Evolutionary conservation across 2,329 filamentous ascomycete genomes (phyloP).

Genomic region (Cladosporium sp.): DNA sequence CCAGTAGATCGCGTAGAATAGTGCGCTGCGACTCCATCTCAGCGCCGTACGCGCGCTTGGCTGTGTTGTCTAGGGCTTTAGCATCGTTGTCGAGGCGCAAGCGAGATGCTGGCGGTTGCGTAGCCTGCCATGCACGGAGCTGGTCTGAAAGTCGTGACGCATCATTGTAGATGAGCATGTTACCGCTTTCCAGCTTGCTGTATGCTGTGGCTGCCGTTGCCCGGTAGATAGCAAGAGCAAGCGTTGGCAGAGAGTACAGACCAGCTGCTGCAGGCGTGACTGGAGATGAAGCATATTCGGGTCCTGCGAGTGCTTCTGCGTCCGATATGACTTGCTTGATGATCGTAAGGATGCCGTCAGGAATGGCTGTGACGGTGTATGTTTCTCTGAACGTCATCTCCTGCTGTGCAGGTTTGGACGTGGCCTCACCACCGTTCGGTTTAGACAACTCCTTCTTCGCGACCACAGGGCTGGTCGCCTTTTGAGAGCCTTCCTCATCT

Average conservation of each 20-base stretch:
- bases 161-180: conserved; percentile 69
- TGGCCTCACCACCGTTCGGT: conserved; percentile 33
- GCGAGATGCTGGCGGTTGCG: conserved; percentile 45
- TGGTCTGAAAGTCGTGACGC: conserved; percentile 59
- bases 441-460: conserved; percentile 38
- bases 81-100: conserved; percentile 57
- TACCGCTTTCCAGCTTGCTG: conserved; percentile 57
- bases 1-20: conserved; percentile 63
- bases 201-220: conserved; percentile 77
- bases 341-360: conserved; percentile 72
- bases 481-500: conserved; percentile 57
- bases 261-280: conserved; percentile 69
- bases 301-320: conserved; percentile 57
- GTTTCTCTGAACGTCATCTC: conserved; percentile 74
- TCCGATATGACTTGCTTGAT: conserved; percentile 56
- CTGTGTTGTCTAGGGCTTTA: conserved; percentile 59
- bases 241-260: conserved; percentile 70
- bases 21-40: conserved; percentile 68
- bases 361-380: conserved; percentile 86
- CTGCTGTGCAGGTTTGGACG: conserved; percentile 32
- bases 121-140: conserved; percentile 52
- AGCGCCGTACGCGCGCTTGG: conserved; percentile 61
- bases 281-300: conserved; percentile 51
- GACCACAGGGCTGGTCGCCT: conserved; percentile 28
- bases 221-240: conserved; percentile 76